Evolutionary conservation across 108 stramenopile species (phyloP).

Genomic region (Thalassiosira profunda): DNA sequence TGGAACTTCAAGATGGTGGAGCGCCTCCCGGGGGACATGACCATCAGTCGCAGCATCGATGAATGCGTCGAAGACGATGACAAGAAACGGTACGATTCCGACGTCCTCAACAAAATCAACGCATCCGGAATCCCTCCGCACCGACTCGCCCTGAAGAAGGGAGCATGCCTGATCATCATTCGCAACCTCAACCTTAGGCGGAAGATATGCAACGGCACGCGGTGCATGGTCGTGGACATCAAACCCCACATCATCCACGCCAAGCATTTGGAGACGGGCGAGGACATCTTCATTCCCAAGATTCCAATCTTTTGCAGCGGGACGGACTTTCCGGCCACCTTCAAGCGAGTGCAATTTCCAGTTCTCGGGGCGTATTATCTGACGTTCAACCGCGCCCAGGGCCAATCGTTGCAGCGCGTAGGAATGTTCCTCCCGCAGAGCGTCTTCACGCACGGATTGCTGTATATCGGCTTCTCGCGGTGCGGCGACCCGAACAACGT

Average conservation of each 20-base stretch:
- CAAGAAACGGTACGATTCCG: background rate
- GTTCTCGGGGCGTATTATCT: conserved; percentile 18
- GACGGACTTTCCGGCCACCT: background rate
- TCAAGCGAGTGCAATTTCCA: conserved; percentile 7
- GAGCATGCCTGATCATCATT: background rate
- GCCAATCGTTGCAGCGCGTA: background rate
- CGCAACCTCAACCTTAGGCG: background rate
- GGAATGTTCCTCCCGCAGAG: conserved; percentile 4
- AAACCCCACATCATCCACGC: background rate
- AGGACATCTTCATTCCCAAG: background rate
- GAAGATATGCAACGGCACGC: background rate
- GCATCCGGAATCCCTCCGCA: conserved; percentile 4
- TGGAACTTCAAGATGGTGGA: conserved; percentile 12
- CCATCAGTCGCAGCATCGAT: conserved; percentile 2
- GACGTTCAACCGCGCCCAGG: conserved; percentile 13
- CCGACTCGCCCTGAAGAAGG: background rate
- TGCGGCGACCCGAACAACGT: conserved; percentile 1
- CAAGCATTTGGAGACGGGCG: background rate
- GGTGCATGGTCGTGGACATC: background rate
- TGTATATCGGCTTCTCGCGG: conserved; percentile 10
- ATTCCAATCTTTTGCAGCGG: background rate
- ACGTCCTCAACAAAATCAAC: background rate
- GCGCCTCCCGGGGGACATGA: conserved; percentile 5
- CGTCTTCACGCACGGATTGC: conserved; percentile 10
- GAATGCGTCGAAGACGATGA: background rate